Base-by-base conservation (phyloP, 192 early-diverging fungal species). In the Coemansia sp. region DNA sequence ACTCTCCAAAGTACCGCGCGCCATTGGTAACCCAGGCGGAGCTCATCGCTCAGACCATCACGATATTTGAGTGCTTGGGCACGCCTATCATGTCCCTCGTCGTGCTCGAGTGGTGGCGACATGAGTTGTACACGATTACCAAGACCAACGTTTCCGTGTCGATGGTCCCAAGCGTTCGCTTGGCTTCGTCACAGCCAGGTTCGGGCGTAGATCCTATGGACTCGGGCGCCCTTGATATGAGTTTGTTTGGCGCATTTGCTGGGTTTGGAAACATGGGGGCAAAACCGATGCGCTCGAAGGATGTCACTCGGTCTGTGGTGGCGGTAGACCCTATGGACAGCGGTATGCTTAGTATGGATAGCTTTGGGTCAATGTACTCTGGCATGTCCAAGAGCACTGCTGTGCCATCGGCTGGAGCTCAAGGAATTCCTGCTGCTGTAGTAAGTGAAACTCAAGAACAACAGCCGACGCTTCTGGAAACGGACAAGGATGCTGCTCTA, bases 11-110 rank as follows among this genome's bases (percentile, higher is more conserved):
- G 46, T 78, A 78, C 64, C 77, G 76, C 6, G 75, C 81, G 24
- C 75, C 81, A 31, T 67, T 75, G 36, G 59, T 70, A 6, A 67
- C 67, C 10, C 81, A 83, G 48, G 77, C 76, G 11, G 73, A 83
- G 41, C 76, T 83, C 2, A 83, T 83, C 60, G 75, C 81, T 19
- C 77, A 78, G 59, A 79, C 81, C 0, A 79, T 79, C 36, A 83
- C 81, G 0, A 83, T 83, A n/a, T 83, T 83, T 39, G 81, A 83
- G 63, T 83, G 77, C 46, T 64, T 83, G 13, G 81, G 81, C 10
- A 67, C 69, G 29, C 81, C 81, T 3, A 62, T 83, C 42, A 83
- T 83, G 81, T 74, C 81, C 3, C 73, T 83, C 8, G 81, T 83
- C 16, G 81, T 83, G 34, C 68, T 83, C 4, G 77, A 83, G 41